Evolutionary conservation across 2,329 filamentous ascomycete species (phyloP), one percentile per base, ranked within the genome.

Genomic region (Xylaria sp.): DNA sequence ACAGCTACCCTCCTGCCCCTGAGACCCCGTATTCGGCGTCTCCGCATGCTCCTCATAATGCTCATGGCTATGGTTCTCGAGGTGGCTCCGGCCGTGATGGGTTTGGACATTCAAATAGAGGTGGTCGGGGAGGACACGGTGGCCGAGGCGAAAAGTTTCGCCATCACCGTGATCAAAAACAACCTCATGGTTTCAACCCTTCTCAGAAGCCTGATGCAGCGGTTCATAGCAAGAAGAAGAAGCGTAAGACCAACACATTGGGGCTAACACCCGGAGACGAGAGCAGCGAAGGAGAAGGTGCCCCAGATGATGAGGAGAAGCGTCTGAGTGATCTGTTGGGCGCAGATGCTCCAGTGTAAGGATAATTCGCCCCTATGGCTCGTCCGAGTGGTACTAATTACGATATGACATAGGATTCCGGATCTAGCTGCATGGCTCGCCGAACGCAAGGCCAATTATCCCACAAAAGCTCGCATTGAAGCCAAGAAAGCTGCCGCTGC

Each of bases 341-440:
- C 56, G 76, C 79, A 53, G 84, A 87, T 70, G 80, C 81, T 54
- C 79, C 85, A 45, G 80, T 84, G 81, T 87, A 81, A 76, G 84
- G 28, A 78, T 47, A 7, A 33, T 59, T 38, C 19, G n/a, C 35
- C 59, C 42, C 49, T 15, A 11, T 23, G 45, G 21, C 54, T 21
- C 31, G 57, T 47, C 40, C 37, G 43, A 58, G 65, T 47, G 35
- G 53, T 53, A 45, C 53, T 68, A 49, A 70, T 55, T 33, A n/a
- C n/a, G n/a, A 31, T 17, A 15, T 25, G 47, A 8, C 28, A 25
- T 57, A 87, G 84, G 60, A 80, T 85, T 15, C 85, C 86, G 61
- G 93, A 97, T 72, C 83, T 97, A 58, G 84, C 87, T 23, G 86
- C 87, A 6, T 98, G 92, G 87, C 87, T 96, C 66, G 87, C 87